A percentile compares a stretch with the other conserved stretches of the same genome.
These are phyloP conservation scores for Emergomyces africanus DNA, from an alignment of 2,329 filamentous ascomycete species.

Conservation along the genomic window DNA sequence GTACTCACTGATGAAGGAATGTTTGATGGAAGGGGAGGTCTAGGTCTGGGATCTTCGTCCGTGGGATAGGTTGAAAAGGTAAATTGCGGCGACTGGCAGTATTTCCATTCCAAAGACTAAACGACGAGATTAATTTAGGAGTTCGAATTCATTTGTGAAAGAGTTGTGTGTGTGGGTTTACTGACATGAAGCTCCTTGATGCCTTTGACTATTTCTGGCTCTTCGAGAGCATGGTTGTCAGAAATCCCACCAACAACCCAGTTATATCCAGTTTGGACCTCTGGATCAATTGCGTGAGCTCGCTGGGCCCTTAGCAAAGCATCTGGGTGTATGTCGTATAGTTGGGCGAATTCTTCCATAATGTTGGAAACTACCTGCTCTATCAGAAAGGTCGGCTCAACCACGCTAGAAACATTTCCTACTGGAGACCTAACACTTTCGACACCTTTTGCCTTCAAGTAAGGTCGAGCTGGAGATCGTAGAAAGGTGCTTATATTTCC, in stretches of 20 bases:
- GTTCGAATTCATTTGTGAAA: background rate
- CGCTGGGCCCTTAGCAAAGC: constrained; percentile 21
- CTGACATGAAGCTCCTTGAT: constrained; percentile 44
- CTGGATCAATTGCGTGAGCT: constrained; percentile 21
- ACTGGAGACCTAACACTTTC: constrained; percentile 83
- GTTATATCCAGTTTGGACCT: constrained; percentile 21
- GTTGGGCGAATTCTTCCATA: constrained; percentile 48
- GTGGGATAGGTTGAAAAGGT: constrained; percentile 52
- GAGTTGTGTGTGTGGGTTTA: constrained; percentile 4
- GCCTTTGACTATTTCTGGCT: constrained; percentile 47
- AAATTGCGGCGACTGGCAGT: constrained; percentile 75
- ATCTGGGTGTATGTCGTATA: constrained; percentile 45
- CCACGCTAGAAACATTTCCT: constrained; percentile 56
- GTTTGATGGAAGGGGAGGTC: constrained; percentile 38
- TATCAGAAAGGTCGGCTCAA: constrained; percentile 38
- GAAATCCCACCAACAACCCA: constrained; percentile 37
- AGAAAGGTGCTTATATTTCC: constrained; percentile 55
- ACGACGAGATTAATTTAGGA: constrained; percentile 12
- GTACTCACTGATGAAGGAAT: constrained; percentile 36
- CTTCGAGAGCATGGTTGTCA: constrained; percentile 33
- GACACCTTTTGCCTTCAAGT: constrained; percentile 70
- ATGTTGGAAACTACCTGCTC: constrained; percentile 42
- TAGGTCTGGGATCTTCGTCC: constrained; percentile 44
- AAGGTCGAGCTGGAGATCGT: constrained; percentile 62
- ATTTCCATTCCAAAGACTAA: constrained; percentile 53